Conservation (phyloP, 2,329 filamentous ascomycete species). For the Diaporthe australafricana region DNA sequence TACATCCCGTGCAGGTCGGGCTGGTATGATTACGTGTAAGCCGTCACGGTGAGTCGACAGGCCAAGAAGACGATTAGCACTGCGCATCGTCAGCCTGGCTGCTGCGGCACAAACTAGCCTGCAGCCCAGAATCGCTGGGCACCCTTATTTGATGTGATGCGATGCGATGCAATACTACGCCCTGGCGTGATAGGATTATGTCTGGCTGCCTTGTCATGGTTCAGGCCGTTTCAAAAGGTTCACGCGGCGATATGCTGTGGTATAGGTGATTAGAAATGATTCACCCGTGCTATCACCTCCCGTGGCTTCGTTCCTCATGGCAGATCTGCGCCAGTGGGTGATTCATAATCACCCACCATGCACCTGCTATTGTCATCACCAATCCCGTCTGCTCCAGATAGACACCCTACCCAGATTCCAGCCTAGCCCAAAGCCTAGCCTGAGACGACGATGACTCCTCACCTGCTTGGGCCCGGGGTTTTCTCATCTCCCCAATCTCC, state of each 20-base stretch:
- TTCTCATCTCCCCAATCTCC: conserved; percentile 31
- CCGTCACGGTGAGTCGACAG: background rate
- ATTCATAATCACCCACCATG: conserved; percentile 20
- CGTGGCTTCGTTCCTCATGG: background rate
- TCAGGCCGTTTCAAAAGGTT: background rate
- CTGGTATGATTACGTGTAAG: background rate
- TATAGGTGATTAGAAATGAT: conserved; percentile 24
- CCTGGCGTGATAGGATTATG: background rate
- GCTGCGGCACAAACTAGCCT: conserved; percentile 18
- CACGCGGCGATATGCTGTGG: background rate
- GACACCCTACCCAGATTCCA: conserved; percentile 20
- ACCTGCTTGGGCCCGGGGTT: background rate
- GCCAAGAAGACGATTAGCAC: background rate
- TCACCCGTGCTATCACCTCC: background rate
- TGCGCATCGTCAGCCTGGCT: conserved; percentile 17
- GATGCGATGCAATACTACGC: background rate
- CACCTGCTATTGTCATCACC: conserved; percentile 22
- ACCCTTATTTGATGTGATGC: background rate
- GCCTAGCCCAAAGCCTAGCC: conserved; percentile 14
- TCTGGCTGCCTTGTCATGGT: background rate
- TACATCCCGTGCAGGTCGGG: background rate
- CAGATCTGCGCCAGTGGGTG: conserved; percentile 4
- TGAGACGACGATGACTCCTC: conserved; percentile 13
- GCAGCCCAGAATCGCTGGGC: conserved; percentile 9
- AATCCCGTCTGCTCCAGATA: conserved; percentile 20